Base-by-base conservation (phyloP, 108 stramenopile genomes). In the Licmophora abbreviata region DNA sequence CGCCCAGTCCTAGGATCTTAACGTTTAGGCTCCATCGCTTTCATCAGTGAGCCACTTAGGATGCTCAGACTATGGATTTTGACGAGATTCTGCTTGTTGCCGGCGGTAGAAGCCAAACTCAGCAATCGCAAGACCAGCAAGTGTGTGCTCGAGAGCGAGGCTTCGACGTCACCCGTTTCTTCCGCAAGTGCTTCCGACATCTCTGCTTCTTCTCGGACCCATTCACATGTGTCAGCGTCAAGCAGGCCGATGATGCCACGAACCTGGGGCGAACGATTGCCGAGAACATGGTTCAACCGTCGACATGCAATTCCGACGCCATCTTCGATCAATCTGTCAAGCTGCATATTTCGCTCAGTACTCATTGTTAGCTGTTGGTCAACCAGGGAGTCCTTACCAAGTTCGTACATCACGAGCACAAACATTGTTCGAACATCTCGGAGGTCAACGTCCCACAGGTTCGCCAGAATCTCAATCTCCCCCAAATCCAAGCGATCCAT, bases 161-260 rank as follows among this genome's bases (percentile, higher is more conserved):
- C 68, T 28, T 57, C 42, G 35, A 63, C 34, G 26, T 53, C 50
- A 4, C 42, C 36, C 11, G 43, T 26, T 14, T 43, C 48, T 35
- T 52, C 45, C 12, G 54, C 27, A 53, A 68, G 27, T 21, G 65
- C 30, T 41, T 44, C 61, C 14, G 58, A 61, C 51, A 50, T 58
- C 25, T 66, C 64, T 4, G 88, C 81, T 35, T 75, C 70, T 32
- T 81, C 76, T 43, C 71, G 59, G 12, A 90, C 48, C 74, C 75
- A 83, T 43, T 69, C 63, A 48, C 76, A 83, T 29, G 85, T 61
- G 51, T 85, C 79, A 3, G 88, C 79, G 63, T 90, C 88, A 18
- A 90, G 59, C 34, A 80, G 56, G 42, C 69, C 68, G 36, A 85
- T 59, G n/a, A 85, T 40, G 25, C 61, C 61, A 25, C 75, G 61